Base-by-base conservation (phyloP, 2,329 filamentous ascomycete genomes). In the Dactylonectria macrodidyma region DNA sequence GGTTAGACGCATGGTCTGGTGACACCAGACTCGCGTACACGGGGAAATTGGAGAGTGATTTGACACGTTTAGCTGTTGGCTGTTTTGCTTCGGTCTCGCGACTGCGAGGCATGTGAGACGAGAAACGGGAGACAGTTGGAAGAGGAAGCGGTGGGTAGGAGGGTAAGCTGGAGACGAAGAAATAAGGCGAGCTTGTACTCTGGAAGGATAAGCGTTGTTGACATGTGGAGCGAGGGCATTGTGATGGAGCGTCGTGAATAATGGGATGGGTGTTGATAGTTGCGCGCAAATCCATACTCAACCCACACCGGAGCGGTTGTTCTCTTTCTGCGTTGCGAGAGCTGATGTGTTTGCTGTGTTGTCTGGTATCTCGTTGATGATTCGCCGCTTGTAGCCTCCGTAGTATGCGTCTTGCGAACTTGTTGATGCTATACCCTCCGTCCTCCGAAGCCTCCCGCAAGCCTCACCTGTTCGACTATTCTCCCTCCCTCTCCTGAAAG, bases 201-300 rank as follows among this genome's bases (percentile, higher is more conserved):
- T 76, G 67, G 72, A 74, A 76, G 75, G 67, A 72, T 76, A 68
- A 74, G 74, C 71, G 59, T 72, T 72, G 67, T 71, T 68, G 66
- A 68, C 65, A 67, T 70, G 48, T 38, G 38, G 64, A 67, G 59
- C 58, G 69, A 56, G 60, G 56, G 65, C 56, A 67, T 65, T 67
- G 64, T 69, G 68, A 68, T 70, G 67, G 68, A 73, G 71, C 71
- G 69, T 74, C 62, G 69, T 70, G 71, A 71, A 68, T 71, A 73
- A 74, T 74, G 61, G 59, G 66, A 65, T 62, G 68, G 72, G 62
- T 70, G 66, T 66, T 63, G 72, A 71, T 71, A 75, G 66, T 72
- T 72, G 73, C 65, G 66, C 67, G 66, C 62, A 65, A 67, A 69
- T 63, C 67, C 64, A 67, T 73, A 65, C 41, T 61, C 68, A 69